Base-by-base conservation (phyloP, 495 filamentous ascomycete species). In the Penicillium goetzii region DNA sequence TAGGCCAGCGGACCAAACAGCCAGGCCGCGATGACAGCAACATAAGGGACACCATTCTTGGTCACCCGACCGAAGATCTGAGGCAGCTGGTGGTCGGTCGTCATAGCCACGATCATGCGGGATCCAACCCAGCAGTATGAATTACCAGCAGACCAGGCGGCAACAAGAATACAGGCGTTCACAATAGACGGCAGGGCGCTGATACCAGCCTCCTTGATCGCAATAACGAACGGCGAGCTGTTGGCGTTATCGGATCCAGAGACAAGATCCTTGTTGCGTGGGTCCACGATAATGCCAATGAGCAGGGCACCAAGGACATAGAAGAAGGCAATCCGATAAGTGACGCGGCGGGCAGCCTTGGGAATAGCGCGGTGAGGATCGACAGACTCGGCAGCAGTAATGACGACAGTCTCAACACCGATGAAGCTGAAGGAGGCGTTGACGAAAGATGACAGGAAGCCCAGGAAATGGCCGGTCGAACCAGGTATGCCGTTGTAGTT, bases 251-350 rank as follows among this genome's bases (percentile, higher is more conserved):
- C 73, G 10, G 78, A 75, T 33, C 76, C 80, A 4, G 79, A 79
- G n/a, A 89, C 78, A 17, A 94, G 84, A 25, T 66, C 62, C 0
- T 56, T 4, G 58, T 90, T 83, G 17, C 79, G 72, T 25, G 75
- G 67, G 23, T 68, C 69, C 64, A 78, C 79, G 30, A 83, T 78
- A 8, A 88, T 74, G 32, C 84, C 84, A 63, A 88, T 85, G 15
- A 82, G 79, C 25, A 88, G 75, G 1, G 83, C 80, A 12, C 82
- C 83, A 21, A 85, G 68, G 58, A 83, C 71, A 72, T 95, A 96
- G 81, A 97, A 96, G 77, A 96, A 85, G 51, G 86, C 74, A 71
- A 97, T 92, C 60, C 92, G 90, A 80, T 89, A 92, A 73, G 95
- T 94, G 51, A 92, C 90, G 60, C 92, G 87, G 60, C 87, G 89